Evolutionary conservation across 805 yeast species (phyloP), one percentile per base, ranked within the genome.

Genomic region (Blastobotrys peoriensis): DNA sequence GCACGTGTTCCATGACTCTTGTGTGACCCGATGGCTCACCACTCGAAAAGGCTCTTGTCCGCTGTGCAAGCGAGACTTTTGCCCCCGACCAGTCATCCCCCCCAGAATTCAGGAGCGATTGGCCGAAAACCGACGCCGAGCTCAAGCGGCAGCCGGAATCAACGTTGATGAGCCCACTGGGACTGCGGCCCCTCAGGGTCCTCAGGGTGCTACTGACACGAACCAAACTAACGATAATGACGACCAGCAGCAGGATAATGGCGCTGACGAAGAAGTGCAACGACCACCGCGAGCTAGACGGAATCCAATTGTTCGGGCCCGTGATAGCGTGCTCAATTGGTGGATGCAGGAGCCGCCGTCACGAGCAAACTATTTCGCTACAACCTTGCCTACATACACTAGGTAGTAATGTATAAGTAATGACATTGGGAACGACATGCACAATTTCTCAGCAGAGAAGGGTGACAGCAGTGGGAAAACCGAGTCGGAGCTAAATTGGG

Each of bases 1-100:
- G 2, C 95, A 86, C 62, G 87, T 82, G 1, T 86, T 80, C 71
- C 95, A 86, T 57, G 71, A 80, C 19, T 80, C 73, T 13, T 86
- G 95, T 62, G 71, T 86, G 41, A 87, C 81, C 50, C 88, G 89
- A 1, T 86, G 95, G 95, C 67, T 86, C 40, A 79, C 78, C 2
- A 75, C 76, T 50, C 68, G 91, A 52, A 73, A 83, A 40, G 89
- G 87, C 1, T 81, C 85, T 53, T 86, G 95, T 60, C 95, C 95
- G 8, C 77, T 81, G 70, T 86, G 95, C 64, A 83, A 85, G 56
- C 65, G 81, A 25, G 87, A 80, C 57, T 81, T 79, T 58, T 77
- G 70, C 55, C 49, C 41, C 22, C 36, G 36, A 5, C 50, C 47
- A 9, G 34, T 36, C 2, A 36, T 33, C 13, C n/a, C 42, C 13